Percentiles rank a stretch among this genome's conserved stretches.
These are phyloP conservation scores for Lipomyces yamadae DNA, from an alignment of 805 yeast genomes.

Conservation along the genomic window DNA sequence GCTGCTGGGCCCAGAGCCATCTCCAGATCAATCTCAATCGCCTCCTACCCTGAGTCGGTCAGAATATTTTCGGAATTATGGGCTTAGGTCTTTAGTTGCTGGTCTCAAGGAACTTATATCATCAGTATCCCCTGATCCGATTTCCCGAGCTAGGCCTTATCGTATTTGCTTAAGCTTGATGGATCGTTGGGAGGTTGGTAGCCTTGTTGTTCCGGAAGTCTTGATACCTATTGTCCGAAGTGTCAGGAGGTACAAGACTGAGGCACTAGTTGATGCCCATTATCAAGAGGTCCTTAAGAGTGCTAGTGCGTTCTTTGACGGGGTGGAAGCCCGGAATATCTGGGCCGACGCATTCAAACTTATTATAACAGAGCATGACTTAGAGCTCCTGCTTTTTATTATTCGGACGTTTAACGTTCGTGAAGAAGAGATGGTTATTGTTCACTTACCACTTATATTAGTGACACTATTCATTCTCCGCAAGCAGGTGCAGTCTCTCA, in stretches of 20 bases:
- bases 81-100: slow-evolving; percentile 50
- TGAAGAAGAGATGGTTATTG: slow-evolving; percentile 83
- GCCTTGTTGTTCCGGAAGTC: slow-evolving; percentile 67
- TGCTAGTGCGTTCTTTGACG: slow-evolving; percentile 77
- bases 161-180: slow-evolving; percentile 72
- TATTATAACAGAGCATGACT: slow-evolving; percentile 44
- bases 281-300: slow-evolving; percentile 58
- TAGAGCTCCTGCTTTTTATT: slow-evolving; percentile 62
- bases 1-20: slow-evolving; percentile 79
- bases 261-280: slow-evolving; percentile 39
- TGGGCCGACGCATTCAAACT: slow-evolving; percentile 67
- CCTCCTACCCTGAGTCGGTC: slow-evolving; percentile 29
- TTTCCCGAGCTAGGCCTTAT: slow-evolving; percentile 57
- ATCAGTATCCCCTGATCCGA: slow-evolving; percentile 42
- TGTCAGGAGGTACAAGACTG: slow-evolving; percentile 47
- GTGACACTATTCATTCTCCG: slow-evolving; percentile 42
- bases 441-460: slow-evolving; percentile 75
- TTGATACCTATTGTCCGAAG: slow-evolving; percentile 67
- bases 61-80: slow-evolving; percentile 46
- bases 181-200: slow-evolving; percentile 96
- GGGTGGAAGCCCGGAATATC: slow-evolving; percentile 77
- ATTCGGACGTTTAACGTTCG: slow-evolving; percentile 69
- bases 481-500: slow-evolving; percentile 1
- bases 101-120: slow-evolving; percentile 58
- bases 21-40: slow-evolving; percentile 27